Percentiles rank a stretch among this genome's conserved stretches.
Evolutionary conservation across 768 basidiomycete genomes (phyloP).

Genomic region (Asterophora lycoperdoides): DNA sequence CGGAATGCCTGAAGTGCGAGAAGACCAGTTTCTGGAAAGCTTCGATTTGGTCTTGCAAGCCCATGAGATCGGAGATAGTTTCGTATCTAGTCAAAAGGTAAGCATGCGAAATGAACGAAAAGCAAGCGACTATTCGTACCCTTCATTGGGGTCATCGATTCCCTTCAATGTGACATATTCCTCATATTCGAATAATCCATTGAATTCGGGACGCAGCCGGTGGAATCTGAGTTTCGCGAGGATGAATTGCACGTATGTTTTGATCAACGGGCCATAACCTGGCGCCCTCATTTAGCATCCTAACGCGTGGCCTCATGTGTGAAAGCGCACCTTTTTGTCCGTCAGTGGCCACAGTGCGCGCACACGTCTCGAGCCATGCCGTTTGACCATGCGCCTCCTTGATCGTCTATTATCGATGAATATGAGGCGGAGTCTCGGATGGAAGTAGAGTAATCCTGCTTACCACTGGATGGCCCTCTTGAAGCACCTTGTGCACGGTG

Average conservation of each 20-base stretch:
- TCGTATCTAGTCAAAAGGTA: conserved; percentile 65
- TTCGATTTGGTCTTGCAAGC: conserved; percentile 96
- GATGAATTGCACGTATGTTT: conserved; percentile 94
- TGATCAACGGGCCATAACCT: conserved; percentile 93
- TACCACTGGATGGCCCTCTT: conserved; percentile 95
- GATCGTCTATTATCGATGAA: conserved; percentile 59
- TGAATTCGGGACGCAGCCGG: conserved; percentile 93
- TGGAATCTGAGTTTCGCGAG: conserved; percentile 95
- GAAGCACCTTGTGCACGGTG: conserved; percentile 94
- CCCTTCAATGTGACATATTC: conserved; percentile 97
- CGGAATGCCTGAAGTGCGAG: conserved; percentile 84
- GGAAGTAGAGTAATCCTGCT: conserved; percentile 17
- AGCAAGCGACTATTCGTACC: conserved; percentile 48
- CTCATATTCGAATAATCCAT: conserved; percentile 98
- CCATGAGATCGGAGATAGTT: conserved; percentile 97
- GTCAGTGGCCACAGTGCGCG: conserved; percentile 78
- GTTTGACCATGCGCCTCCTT: conserved; percentile 97
- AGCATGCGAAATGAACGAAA: conserved; percentile 8
- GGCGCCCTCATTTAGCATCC: conserved; percentile 3
- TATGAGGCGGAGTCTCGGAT: conserved; percentile 1
- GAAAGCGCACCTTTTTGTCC: conserved; percentile 62
- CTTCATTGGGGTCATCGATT: conserved; percentile 98
- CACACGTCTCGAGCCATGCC: conserved; percentile 97
- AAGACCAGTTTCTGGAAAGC: conserved; percentile 98
- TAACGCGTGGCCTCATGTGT: not conserved